Evolutionary conservation across 805 yeast genomes (phyloP).

Genomic region (Starmerella davenportii): DNA sequence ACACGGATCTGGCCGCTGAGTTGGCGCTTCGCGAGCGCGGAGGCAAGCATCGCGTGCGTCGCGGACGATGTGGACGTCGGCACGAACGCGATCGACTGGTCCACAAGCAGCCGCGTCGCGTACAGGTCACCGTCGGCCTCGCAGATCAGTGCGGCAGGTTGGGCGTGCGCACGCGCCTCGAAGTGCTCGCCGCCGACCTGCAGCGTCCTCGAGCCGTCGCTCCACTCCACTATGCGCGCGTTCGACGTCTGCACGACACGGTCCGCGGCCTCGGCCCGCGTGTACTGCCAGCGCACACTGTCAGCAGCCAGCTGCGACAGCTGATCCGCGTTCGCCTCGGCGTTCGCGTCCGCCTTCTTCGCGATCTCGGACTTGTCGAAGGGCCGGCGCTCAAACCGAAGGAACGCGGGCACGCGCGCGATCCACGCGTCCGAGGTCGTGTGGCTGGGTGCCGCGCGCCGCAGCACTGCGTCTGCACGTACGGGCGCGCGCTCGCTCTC

Average conservation of each 20-base stretch:
- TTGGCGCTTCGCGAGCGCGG: conserved; percentile 22
- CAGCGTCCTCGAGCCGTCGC: conserved; percentile 73
- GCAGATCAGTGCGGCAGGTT: conserved; percentile 36
- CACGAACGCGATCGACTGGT: conserved; percentile 50
- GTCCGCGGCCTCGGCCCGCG: conserved; percentile 31
- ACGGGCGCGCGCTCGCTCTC: conserved; percentile 7
- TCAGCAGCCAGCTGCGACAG: conserved; percentile 44
- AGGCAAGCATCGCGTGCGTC: conserved; percentile 62
- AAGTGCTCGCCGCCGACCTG: conserved; percentile 77
- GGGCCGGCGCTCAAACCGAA: conserved; percentile 68
- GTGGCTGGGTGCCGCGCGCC: conserved; percentile 17
- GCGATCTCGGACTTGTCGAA: conserved; percentile 33
- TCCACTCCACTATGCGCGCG: conserved; percentile 82
- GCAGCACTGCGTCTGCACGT: conserved; percentile 7
- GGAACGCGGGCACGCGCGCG: conserved; percentile 57
- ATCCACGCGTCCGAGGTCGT: conserved; percentile 7
- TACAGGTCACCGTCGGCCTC: conserved; percentile 47
- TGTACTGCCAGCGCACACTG: conserved; percentile 88
- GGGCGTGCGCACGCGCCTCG: conserved; percentile 33
- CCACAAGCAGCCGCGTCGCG: conserved; percentile 47
- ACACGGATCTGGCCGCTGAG: conserved; percentile 18
- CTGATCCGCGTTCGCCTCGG: too few relatives aligned
- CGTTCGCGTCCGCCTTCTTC: conserved; percentile 17
- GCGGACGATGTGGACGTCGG: conserved; percentile 83
- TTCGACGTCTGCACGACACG: conserved; percentile 65